These are phyloP conservation scores for Pythium aquatile DNA, from an alignment of 352 stramenopile genomes.

Conservation along the genomic window DNA sequence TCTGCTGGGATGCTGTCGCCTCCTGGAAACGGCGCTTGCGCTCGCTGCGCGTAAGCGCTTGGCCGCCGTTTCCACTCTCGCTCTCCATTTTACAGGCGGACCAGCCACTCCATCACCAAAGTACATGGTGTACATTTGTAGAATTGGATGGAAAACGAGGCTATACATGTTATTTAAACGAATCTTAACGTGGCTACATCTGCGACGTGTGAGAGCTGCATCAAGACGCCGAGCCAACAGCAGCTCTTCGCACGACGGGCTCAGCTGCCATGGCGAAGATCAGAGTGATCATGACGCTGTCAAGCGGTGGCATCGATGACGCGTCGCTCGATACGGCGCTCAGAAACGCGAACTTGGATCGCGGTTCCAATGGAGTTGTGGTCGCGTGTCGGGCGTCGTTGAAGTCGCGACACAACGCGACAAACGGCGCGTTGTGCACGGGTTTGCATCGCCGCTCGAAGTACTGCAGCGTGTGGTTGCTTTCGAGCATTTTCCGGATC, in stretches of 20 bases:
- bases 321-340: background rate
- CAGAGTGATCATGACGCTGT: background rate
- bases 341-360: background rate
- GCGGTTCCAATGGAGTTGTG: background rate
- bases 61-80: background rate
- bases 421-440: background rate
- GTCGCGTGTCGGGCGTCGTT: background rate
- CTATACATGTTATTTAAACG: background rate
- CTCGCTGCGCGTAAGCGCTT: slow-evolving; percentile 19
- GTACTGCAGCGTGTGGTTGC: background rate
- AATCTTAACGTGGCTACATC: background rate
- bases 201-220: background rate
- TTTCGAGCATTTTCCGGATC: background rate
- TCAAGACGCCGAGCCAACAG: background rate
- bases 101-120: background rate
- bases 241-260: background rate
- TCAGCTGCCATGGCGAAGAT: slow-evolving; percentile 1
- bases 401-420: background rate
- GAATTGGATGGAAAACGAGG: background rate
- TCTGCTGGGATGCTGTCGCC: background rate
- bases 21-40: slow-evolving; percentile 25
- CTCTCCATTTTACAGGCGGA: background rate
- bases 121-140: background rate
- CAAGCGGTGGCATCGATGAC: background rate
- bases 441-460: background rate